A percentile compares a stretch with the other conserved stretches of the same genome.
These are phyloP conservation scores for Ascobolus immersus DNA, from an alignment of 495 filamentous ascomycete genomes.

Conservation along the genomic window DNA sequence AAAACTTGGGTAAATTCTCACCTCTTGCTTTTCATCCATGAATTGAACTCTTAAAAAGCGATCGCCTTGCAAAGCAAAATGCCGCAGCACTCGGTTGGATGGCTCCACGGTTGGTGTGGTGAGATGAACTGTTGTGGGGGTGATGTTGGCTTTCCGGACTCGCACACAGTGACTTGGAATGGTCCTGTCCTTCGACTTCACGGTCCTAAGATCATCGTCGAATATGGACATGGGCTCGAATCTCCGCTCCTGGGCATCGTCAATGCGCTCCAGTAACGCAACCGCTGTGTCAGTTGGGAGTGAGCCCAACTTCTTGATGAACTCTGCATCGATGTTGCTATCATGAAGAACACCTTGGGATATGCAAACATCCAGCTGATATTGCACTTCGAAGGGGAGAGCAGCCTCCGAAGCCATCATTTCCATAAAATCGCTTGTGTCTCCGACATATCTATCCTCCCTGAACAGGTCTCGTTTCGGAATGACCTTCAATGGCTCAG, in stretches of 20 bases:
- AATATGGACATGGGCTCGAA: constrained; percentile 59
- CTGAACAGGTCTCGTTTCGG: no score
- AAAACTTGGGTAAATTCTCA: constrained; percentile 8
- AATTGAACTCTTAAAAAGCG: constrained; percentile 83
- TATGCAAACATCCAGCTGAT: constrained; percentile 81
- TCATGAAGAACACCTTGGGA: constrained; percentile 60
- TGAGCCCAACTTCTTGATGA: constrained; percentile 32
- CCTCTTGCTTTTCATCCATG: constrained; percentile 47
- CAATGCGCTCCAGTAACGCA: constrained; percentile 36
- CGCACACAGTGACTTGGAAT: constrained; percentile 49
- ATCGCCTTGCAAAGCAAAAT: constrained; percentile 40
- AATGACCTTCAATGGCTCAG: no score
- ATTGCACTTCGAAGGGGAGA: constrained; percentile 50
- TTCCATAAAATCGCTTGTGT: no score
- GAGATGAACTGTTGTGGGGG: constrained; percentile 59
- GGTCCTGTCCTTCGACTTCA: constrained; percentile 21
- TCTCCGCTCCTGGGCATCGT: constrained; percentile 30
- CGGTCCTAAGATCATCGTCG: constrained; percentile 21
- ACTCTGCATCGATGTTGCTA: constrained; percentile 38
- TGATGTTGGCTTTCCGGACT: constrained; percentile 49
- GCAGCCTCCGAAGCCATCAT: no score
- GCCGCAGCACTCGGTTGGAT: constrained; percentile 63
- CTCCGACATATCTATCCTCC: no score
- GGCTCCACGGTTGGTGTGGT: constrained; percentile 55
- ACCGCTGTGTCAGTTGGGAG: constrained; percentile 23